A percentile compares a stretch with the other conserved stretches of the same genome.
Conservation (phyloP, 169 alveolate species). For the Perkinsus chesapeaki region DNA sequence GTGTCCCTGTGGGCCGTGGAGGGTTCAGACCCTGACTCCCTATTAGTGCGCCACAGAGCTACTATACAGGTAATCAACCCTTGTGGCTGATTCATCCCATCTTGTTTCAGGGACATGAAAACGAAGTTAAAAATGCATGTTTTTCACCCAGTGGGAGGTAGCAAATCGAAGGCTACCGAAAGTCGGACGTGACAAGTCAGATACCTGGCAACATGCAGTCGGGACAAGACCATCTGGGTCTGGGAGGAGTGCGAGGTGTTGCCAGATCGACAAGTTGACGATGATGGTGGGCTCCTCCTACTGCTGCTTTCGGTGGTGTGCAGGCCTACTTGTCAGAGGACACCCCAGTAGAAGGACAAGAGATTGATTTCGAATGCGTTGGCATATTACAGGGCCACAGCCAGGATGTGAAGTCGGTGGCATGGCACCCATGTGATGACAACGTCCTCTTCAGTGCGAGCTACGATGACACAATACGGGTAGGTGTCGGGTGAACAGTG, state of each 20-base stretch:
- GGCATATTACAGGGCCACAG: conserved; percentile 63
- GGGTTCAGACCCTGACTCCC: background rate
- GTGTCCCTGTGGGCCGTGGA: background rate
- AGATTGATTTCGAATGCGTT: conserved; percentile 48
- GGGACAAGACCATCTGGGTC: conserved; percentile 73
- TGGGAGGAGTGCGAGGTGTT: conserved; percentile 45
- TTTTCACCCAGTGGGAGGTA: background rate
- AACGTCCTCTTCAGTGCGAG: conserved; percentile 48
- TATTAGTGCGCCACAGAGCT: background rate
- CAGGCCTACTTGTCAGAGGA: background rate
- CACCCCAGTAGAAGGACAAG: conserved; percentile 24
- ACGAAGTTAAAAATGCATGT: conserved; percentile 63
- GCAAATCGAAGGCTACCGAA: conserved; percentile 21
- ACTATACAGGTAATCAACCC: background rate
- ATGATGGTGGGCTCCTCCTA: background rate
- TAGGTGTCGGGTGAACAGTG: background rate
- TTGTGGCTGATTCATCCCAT: background rate
- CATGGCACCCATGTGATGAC: conserved; percentile 47
- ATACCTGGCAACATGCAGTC: conserved; percentile 66
- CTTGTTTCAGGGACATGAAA: conserved; percentile 57
- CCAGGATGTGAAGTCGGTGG: conserved; percentile 64
- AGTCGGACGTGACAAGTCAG: conserved; percentile 54
- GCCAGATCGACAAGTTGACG: background rate
- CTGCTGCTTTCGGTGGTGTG: background rate
- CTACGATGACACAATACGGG: conserved; percentile 59